Base-by-base conservation (phyloP, 345 rosid genomes). In the Acer negundo region DNA sequence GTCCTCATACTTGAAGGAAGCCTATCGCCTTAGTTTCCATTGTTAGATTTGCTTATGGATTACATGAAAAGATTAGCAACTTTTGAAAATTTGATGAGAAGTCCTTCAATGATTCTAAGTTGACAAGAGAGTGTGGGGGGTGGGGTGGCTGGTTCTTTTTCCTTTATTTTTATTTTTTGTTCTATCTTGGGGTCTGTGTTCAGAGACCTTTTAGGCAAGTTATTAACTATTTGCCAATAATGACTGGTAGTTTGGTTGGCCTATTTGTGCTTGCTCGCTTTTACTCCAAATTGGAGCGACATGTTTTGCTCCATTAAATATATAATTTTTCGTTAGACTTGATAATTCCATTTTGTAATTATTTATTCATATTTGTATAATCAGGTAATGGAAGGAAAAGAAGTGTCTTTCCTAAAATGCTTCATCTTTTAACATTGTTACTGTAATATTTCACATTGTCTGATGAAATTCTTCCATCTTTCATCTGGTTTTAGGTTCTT, bases 401-500 rank as follows among this genome's bases (percentile, higher is more conserved):
- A 19, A 3, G 28, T 28, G 62, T 24, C 13, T 66, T 46, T 26
- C 46, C 1, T 64, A 6, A 28, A 26, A 63, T 63, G 69, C 28
- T 26, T 74, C 17, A 64, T 47, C 40, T 49, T 74, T 47, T 63
- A 73, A 56, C 74, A 19, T 19, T 35, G 17, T 61, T 76, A n/a
- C 35, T 35, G 53, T 13, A 8, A 47, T 67, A 40, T 63, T 42
- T 42, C 20, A 64, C 59, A 13, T 46, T 66, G 46, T 75, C 28
- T 42, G 64, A 77, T 49, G 16, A 10, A 46, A 17, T 72, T 71
- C 65, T 59, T 26, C 16, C 40, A 8, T 73, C 55, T 70, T 73
- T 47, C 68, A 10, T 75, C 64, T 74, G 65, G 63, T 85, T 87
- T 85, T 90, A 95, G 98, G 91, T 95, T 95, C 81, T 93, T 95